Evolutionary conservation across 2,329 filamentous ascomycete species (phyloP).

Genomic region (Diaporthe vexans): DNA sequence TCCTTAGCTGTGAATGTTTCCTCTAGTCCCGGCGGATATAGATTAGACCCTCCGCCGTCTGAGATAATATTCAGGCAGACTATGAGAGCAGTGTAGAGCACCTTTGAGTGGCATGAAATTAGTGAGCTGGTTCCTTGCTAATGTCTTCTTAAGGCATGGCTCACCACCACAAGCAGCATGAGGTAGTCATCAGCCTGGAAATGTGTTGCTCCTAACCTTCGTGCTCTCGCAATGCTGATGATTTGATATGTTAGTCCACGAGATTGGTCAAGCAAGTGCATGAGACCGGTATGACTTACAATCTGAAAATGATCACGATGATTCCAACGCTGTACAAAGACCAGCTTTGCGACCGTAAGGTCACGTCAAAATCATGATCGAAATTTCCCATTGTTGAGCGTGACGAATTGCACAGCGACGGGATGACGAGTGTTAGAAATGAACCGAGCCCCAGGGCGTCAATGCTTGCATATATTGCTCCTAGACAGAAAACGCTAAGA

Average conservation of each 20-base stretch:
- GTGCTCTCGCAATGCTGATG: conserved; percentile 14
- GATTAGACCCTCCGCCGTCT: conserved; percentile 57
- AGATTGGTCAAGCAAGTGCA: not conserved
- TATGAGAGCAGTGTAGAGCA: conserved; percentile 55
- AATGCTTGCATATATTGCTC: conserved; percentile 1
- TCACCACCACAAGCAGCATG: conserved; percentile 14
- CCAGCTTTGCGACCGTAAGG: conserved; percentile 26
- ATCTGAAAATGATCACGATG: conserved; percentile 14
- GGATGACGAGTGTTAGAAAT: not conserved
- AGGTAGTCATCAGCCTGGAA: conserved; percentile 29
- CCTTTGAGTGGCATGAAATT: not conserved
- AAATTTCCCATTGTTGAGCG: conserved; percentile 30
- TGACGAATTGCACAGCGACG: not conserved
- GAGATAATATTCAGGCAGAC: conserved; percentile 57
- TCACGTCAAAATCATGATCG: conserved; percentile 25
- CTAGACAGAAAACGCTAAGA: not conserved
- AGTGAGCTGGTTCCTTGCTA: not conserved
- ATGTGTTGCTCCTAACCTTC: conserved; percentile 6
- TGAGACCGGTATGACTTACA: not conserved
- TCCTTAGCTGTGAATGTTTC: conserved; percentile 53
- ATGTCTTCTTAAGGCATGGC: not conserved
- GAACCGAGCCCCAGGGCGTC: not conserved
- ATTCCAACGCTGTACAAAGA: conserved; percentile 34
- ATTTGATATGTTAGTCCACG: not conserved
- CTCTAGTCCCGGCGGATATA: conserved; percentile 55